Conservation (phyloP, 2,329 filamentous ascomycete species). For the Rhynchosporium secalis region DNA sequence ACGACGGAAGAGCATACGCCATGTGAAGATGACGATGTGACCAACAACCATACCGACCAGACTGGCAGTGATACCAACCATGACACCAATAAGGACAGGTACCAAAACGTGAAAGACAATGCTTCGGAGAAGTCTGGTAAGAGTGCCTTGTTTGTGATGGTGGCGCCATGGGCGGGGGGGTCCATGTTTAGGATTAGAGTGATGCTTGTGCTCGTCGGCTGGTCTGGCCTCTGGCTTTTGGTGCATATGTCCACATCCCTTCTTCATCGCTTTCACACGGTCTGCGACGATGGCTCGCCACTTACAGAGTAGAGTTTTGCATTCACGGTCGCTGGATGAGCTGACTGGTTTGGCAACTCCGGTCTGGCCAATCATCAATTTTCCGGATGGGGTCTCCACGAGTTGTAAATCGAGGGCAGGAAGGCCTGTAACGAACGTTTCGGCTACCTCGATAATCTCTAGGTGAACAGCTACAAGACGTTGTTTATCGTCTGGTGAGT, state of each 20-base stretch:
- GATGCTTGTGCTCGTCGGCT: conserved; percentile 18
- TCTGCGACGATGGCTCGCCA: conserved; percentile 53
- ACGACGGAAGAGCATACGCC: conserved; percentile 55
- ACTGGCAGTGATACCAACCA: conserved; percentile 67
- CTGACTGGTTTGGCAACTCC: conserved; percentile 39
- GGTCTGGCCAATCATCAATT: conserved; percentile 55
- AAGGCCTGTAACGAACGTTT: conserved; percentile 54
- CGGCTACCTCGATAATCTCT: conserved; percentile 60
- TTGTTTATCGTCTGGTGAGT: conserved; percentile 52
- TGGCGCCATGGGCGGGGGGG: conserved; percentile 37
- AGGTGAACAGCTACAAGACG: conserved; percentile 56
- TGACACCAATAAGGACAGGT: conserved; percentile 67
- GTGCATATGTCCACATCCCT: conserved; percentile 43
- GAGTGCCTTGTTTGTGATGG: conserved; percentile 42
- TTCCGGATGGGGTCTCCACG: conserved; percentile 57
- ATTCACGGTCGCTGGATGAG: conserved; percentile 38
- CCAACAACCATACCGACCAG: conserved; percentile 67
- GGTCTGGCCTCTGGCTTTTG: conserved; percentile 27
- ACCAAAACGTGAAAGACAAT: conserved; percentile 64
- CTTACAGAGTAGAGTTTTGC: conserved; percentile 53
- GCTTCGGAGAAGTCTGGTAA: conserved; percentile 53
- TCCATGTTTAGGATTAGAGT: conserved; percentile 22
- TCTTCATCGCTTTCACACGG: conserved; percentile 43
- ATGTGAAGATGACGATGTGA: conserved; percentile 59
- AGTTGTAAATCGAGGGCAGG: conserved; percentile 60